These are phyloP conservation scores for Platanus orientalis DNA, from an alignment of 164 flowering plant species.

Conservation along the genomic window DNA sequence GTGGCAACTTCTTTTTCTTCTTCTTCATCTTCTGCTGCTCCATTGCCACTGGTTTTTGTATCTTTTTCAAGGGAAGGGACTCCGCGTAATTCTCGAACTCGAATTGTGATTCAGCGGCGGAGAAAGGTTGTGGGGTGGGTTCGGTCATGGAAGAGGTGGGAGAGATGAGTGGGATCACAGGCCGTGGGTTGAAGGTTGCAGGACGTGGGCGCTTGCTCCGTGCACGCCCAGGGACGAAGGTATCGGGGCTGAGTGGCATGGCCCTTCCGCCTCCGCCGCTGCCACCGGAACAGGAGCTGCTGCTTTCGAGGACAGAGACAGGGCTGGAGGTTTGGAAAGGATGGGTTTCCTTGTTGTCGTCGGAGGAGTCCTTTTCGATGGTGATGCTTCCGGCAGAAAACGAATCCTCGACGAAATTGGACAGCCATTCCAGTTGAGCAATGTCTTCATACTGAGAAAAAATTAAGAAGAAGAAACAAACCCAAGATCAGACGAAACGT, in stretches of 20 bases:
- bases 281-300: constrained; percentile 54
- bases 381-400: constrained; percentile 52
- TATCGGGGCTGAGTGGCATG: constrained; percentile 31
- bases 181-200: constrained; percentile 52
- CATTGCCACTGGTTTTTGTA: constrained; percentile 18
- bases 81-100: constrained; percentile 47
- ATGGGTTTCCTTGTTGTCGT: constrained; percentile 21
- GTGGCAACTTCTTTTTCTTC: constrained; percentile 29
- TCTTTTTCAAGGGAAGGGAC: constrained; percentile 27
- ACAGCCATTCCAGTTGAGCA: constrained; percentile 81
- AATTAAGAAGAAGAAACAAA: not conserved
- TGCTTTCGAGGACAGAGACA: constrained; percentile 82
- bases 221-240: constrained; percentile 44
- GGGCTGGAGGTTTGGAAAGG: constrained; percentile 73
- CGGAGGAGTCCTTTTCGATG: constrained; percentile 29
- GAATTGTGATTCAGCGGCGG: constrained; percentile 19
- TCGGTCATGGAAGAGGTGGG: constrained; percentile 34
- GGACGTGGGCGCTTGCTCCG: constrained; percentile 95
- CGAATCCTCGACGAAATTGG: constrained; percentile 82
- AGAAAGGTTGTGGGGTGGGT: constrained; percentile 10
- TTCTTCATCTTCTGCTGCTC: constrained; percentile 56
- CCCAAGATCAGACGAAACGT: not conserved
- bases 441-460: constrained; percentile 72
- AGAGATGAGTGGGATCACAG: constrained; percentile 43
- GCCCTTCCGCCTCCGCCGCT: constrained; percentile 15